These are phyloP conservation scores for Sporothrix luriei DNA, from an alignment of 2,329 filamentous ascomycete genomes.

Conservation along the genomic window DNA sequence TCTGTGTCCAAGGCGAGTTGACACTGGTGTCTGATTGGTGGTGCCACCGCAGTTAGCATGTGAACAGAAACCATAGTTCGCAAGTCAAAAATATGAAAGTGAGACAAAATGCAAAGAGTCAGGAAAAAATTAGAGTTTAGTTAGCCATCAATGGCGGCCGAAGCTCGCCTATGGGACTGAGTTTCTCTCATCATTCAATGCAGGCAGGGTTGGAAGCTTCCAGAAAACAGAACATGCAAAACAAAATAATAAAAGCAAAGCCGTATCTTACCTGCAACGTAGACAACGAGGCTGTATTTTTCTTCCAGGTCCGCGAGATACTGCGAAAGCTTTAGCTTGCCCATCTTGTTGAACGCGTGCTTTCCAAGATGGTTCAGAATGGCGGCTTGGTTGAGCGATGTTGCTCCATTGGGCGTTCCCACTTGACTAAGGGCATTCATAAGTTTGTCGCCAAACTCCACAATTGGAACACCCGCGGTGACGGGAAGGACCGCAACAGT, in stretches of 20 bases:
- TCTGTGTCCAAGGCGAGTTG: constrained; percentile 97
- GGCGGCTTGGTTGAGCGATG: constrained; percentile 86
- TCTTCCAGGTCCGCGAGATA: constrained; percentile 97
- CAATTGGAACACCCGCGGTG: constrained; percentile 85
- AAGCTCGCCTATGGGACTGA: constrained; percentile 52
- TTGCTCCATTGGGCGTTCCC: constrained; percentile 85
- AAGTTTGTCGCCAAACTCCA: constrained; percentile 89
- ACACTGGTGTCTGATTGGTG: constrained; percentile 76
- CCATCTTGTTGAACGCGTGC: constrained; percentile 96
- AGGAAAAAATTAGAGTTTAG: constrained; percentile 72
- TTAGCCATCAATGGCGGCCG: constrained; percentile 56
- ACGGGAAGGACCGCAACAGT: constrained; percentile 93
- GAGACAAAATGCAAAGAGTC: constrained; percentile 42
- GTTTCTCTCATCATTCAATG: constrained; percentile 56
- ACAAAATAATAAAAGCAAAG: constrained; percentile 25
- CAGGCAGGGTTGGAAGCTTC: constrained; percentile 2
- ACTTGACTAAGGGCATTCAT: constrained; percentile 88
- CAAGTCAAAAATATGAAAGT: not conserved
- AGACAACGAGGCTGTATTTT: constrained; percentile 92
- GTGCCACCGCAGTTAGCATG: constrained; percentile 20
- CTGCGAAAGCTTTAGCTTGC: constrained; percentile 91
- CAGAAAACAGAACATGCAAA: not conserved
- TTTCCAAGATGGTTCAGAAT: constrained; percentile 94
- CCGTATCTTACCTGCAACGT: constrained; percentile 70
- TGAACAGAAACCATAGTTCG: not conserved